Evolutionary conservation across 2,329 filamentous ascomycete species (phyloP), one percentile per base, ranked within the genome.

Genomic region (Anthostomella pinea): DNA sequence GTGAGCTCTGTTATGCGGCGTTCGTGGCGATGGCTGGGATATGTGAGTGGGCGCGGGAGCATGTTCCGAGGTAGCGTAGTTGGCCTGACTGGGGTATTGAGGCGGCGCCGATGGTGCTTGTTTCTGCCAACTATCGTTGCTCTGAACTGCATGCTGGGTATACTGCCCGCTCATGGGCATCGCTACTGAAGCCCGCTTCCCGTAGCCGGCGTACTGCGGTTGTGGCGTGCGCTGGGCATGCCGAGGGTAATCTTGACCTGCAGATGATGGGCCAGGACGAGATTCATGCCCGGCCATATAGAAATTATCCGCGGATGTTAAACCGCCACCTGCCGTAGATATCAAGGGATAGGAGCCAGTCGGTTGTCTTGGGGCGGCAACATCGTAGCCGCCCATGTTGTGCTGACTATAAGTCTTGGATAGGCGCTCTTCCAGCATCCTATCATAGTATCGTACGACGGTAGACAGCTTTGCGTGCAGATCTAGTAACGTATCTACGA

Each of bases 401-500:
- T 91, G 85, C 54, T 95, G 87, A 46, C 81, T 85, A 60, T 97
- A 97, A 2, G 93, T 91, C 60, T 85, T 94, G 7, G 89, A 95
- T 17, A 98, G 72, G 24, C 93, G 81, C 46, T 98, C 93, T 64
- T 98, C 93, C 11, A 98, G 75, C 93, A 98, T 97, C 25, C 89
- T 82, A 62, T 98, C 93, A 58, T 98, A 98, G 59, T 97, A 97
- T 21, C 93, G 81, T 5, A 98, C 93, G 17, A 97, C 93, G 0
- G 91, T 96, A 0, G 91, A 93, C 16, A 98, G 72, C 60, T 98
- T 98, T 13, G 89, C 86, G 59, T 98, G 93, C 1, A 98, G 72
- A 60, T 98, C 93, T 16, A 97, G 77, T 8, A 98, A 73, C 1
- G 91, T 93, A 60, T 98, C 90, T 93, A 44, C n/a, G 8, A 41